Evolutionary conservation across 371 early-diverging fungal species (phyloP).

Genomic region (Modicella reniformis): DNA sequence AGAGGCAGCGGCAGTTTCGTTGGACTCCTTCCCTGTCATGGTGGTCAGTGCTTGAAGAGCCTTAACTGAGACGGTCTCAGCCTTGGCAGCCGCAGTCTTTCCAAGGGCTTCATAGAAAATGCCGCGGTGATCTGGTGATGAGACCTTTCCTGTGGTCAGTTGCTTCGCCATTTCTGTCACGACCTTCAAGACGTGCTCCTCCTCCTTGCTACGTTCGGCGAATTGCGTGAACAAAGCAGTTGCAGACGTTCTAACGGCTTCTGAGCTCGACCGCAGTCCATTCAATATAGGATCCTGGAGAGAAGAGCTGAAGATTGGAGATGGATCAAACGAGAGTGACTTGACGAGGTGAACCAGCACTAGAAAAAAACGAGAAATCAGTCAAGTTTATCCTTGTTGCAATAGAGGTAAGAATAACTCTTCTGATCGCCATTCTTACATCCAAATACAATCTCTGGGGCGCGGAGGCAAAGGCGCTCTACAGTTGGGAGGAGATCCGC

Average conservation of each 20-base stretch:
- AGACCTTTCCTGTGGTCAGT: slow-evolving; percentile 66
- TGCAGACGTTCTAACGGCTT: slow-evolving; percentile 66
- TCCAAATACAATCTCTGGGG: slow-evolving; percentile 85
- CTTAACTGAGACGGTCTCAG: slow-evolving; percentile 68
- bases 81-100: slow-evolving; percentile 59
- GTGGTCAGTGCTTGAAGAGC: slow-evolving; percentile 69
- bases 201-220: slow-evolving; percentile 58
- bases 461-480: slow-evolving; percentile 85
- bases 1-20: slow-evolving; percentile 74
- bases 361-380: slow-evolving; percentile 25
- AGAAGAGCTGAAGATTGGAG: slow-evolving; percentile 68
- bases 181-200: slow-evolving; percentile 64
- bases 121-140: slow-evolving; percentile 74
- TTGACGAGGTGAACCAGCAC: slow-evolving; percentile 62
- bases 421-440: slow-evolving; percentile 51
- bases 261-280: slow-evolving; percentile 76
- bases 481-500: slow-evolving; percentile 63
- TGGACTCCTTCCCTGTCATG: slow-evolving; percentile 80
- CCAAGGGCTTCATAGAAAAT: slow-evolving; percentile 67
- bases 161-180: slow-evolving; percentile 68
- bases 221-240: slow-evolving; percentile 69
- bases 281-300: slow-evolving; percentile 73
- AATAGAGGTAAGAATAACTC: not conserved
- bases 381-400: not conserved
- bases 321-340: slow-evolving; percentile 70